Conservation (phyloP, 371 early-diverging fungal genomes). For the Capniomyces stellatus region DNA sequence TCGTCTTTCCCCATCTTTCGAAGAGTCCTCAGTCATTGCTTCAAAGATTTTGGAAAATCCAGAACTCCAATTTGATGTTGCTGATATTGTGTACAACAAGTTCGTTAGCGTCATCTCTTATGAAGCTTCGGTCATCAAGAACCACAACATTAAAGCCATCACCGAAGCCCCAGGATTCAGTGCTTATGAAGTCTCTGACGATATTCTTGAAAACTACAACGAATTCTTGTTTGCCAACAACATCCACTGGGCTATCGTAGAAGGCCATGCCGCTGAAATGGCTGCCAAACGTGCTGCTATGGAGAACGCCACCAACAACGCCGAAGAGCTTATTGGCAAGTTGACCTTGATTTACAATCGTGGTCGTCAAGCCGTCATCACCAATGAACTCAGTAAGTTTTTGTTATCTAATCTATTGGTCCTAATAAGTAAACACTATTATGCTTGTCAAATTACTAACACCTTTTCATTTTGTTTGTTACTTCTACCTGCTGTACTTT, state of each 20-base stretch:
- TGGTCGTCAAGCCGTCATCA: constrained; percentile 90
- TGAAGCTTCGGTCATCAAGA: constrained; percentile 51
- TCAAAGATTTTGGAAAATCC: constrained; percentile 47
- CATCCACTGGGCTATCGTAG: constrained; percentile 86
- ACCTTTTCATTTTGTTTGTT: constrained; percentile 2
- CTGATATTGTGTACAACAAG: constrained; percentile 78
- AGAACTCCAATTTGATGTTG: constrained; percentile 48
- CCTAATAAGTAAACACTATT: neutral
- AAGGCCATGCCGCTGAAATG: constrained; percentile 95
- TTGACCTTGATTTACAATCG: constrained; percentile 72
- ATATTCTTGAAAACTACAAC: constrained; percentile 69
- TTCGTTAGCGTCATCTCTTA: constrained; percentile 89
- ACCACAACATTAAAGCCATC: constrained; percentile 41
- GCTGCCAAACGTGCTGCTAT: constrained; percentile 93
- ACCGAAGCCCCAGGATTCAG: constrained; percentile 69
- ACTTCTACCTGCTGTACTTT: neutral
- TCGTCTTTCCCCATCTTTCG: constrained; percentile 74
- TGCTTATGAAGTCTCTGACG: constrained; percentile 81
- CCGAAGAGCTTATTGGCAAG: constrained; percentile 47
- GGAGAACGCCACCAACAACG: constrained; percentile 99
- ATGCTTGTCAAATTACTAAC: neutral
- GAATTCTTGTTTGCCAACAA: constrained; percentile 88
- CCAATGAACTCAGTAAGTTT: constrained; percentile 89
- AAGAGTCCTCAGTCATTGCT: constrained; percentile 69
- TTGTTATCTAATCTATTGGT: constrained; percentile 6